phyloP scores from a whole-genome alignment of 495 filamentous ascomycete genomes.

The Tuber brumale region DNA sequence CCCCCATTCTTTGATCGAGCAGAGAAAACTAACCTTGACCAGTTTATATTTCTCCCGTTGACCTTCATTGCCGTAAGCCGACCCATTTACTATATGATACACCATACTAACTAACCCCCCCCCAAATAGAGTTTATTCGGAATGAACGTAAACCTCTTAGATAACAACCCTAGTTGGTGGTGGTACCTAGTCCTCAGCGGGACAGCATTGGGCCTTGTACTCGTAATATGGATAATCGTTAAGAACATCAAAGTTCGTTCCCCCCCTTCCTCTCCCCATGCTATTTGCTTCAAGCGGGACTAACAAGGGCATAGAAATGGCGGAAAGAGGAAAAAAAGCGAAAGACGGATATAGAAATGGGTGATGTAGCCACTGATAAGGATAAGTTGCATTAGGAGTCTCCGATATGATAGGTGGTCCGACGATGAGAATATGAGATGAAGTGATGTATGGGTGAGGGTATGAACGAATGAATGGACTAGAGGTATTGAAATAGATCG shows the following conservation, averaged over 20 bases:
- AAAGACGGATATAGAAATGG: neutral
- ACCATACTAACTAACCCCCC: neutral
- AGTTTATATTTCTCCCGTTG: conserved; percentile 44
- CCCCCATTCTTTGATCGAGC: neutral
- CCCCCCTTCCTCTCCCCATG: neutral
- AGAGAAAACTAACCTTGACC: neutral
- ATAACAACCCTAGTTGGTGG: conserved; percentile 37
- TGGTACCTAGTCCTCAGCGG: conserved; percentile 42
- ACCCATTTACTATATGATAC: neutral
- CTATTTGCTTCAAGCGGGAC: neutral
- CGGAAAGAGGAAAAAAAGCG: neutral
- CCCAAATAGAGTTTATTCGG: conserved; percentile 42
- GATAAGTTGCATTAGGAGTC: neutral
- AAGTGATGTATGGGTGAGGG: neutral
- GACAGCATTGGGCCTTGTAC: conserved; percentile 29
- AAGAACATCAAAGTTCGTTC: conserved; percentile 35
- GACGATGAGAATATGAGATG: neutral
- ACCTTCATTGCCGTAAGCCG: conserved; percentile 41
- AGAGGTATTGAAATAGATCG: neutral
- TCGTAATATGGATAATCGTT: conserved; percentile 39
- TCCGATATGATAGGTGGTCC: neutral
- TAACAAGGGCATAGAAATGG: neutral
- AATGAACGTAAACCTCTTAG: conserved; percentile 43
- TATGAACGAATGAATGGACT: neutral
- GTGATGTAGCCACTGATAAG: neutral